These are phyloP conservation scores for Penicillium bialowiezense DNA, from an alignment of 495 filamentous ascomycete genomes.

Conservation along the genomic window DNA sequence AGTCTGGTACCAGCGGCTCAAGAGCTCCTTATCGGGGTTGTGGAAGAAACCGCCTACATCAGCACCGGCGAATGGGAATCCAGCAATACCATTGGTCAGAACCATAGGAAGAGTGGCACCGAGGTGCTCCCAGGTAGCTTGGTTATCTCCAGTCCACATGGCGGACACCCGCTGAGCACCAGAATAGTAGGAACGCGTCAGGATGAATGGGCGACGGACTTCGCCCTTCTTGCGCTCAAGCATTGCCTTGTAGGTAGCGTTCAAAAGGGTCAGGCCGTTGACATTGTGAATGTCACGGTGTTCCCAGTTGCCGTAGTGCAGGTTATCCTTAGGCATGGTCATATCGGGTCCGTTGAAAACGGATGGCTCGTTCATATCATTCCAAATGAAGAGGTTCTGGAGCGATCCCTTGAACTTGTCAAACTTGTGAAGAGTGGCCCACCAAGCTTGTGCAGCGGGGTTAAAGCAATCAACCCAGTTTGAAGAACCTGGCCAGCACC, in stretches of 20 bases:
- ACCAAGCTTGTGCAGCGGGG: slow-evolving; percentile 82
- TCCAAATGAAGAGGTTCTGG: slow-evolving; percentile 91
- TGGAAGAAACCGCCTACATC: slow-evolving; percentile 99
- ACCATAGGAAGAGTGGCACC: slow-evolving; percentile 86
- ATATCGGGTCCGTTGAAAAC: slow-evolving; percentile 98
- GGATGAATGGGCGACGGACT: slow-evolving; percentile 77
- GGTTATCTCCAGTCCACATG: slow-evolving; percentile 99
- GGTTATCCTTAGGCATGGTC: slow-evolving; percentile 93
- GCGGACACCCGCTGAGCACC: slow-evolving; percentile 86
- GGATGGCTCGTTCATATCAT: slow-evolving; percentile 99
- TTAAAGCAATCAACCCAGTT: slow-evolving; percentile 96
- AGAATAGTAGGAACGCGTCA: slow-evolving; percentile 88
- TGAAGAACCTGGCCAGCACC: slow-evolving; percentile 97
- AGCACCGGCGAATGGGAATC: slow-evolving; percentile 91
- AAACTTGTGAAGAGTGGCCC: slow-evolving; percentile 82
- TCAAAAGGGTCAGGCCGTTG: slow-evolving; percentile 89
- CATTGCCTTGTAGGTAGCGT: slow-evolving; percentile 84
- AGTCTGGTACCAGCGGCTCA: slow-evolving; percentile 93
- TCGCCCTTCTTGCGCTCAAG: slow-evolving; percentile 78
- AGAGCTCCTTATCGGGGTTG: slow-evolving; percentile 86
- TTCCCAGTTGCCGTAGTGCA: slow-evolving; percentile 91
- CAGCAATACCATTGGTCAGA: slow-evolving; percentile 83
- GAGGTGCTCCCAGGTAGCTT: slow-evolving; percentile 89
- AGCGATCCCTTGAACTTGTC: slow-evolving; percentile 78
- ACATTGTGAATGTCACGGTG: slow-evolving; percentile 95